Evolutionary conservation across 73 alveolate genomes (phyloP).

Genomic region (Paramecium sexaurelia): DNA sequence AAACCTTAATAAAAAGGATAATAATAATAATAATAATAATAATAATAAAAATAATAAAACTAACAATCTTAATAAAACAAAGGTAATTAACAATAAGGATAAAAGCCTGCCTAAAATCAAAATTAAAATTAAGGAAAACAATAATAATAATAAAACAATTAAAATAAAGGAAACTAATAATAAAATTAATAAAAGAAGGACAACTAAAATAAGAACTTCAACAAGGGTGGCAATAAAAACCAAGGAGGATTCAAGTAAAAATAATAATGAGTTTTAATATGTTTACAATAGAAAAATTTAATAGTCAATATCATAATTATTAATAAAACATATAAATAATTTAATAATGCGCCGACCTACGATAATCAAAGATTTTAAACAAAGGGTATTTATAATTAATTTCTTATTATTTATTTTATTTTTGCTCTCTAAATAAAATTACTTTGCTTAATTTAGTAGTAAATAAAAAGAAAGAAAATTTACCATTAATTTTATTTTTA

Average conservation of each 20-base stretch:
- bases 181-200: background rate
- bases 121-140: background rate
- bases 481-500: no score
- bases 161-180: background rate
- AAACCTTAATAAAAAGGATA: background rate
- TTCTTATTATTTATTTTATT: no score
- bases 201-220: background rate
- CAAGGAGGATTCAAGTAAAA: background rate
- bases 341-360: no score
- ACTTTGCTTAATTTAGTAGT: no score
- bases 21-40: background rate
- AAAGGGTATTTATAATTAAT: no score
- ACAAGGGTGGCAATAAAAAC: background rate
- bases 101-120: background rate
- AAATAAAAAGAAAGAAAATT: no score
- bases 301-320: background rate
- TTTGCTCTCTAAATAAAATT: no score
- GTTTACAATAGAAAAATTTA: background rate
- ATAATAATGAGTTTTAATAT: background rate
- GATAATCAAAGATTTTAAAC: no score
- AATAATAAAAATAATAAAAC: background rate
- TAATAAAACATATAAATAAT: no score
- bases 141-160: background rate
- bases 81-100: background rate
- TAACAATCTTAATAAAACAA: background rate